A percentile compares a stretch with the other conserved stretches of the same genome.
phyloP scores from a whole-genome alignment of 1,284 basidiomycete genomes.

The Flammula alnicola region DNA sequence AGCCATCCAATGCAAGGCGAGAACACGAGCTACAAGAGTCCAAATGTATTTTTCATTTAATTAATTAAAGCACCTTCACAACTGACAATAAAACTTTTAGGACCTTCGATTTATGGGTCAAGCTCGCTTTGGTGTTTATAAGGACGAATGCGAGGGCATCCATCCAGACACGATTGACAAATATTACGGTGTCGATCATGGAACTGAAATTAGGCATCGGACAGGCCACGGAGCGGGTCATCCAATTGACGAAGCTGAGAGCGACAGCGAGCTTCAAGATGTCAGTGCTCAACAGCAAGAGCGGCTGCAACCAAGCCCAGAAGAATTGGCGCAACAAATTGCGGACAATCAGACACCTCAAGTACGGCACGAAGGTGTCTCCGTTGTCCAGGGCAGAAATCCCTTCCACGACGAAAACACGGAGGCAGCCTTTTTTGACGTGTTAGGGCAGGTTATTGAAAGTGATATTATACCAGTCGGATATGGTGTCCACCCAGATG shows the following conservation, averaged over 20 bases:
- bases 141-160: not conserved
- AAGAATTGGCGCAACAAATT: not conserved
- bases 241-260: not conserved
- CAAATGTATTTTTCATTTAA: not conserved
- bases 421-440: not conserved
- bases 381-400: not conserved
- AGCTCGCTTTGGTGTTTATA: not conserved
- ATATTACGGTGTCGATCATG: not conserved
- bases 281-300: too few species aligned
- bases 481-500: not conserved
- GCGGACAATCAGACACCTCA: not conserved
- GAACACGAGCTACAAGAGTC: not conserved
- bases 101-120: not conserved
- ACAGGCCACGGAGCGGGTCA: not conserved
- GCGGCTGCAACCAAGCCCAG: too few species aligned
- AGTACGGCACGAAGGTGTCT: not conserved
- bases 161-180: not conserved
- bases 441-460: not conserved
- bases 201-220: not conserved
- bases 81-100: not conserved
- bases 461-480: not conserved
- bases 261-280: not conserved
- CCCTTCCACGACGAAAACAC: not conserved
- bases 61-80: not conserved
- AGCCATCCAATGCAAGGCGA: slow-evolving; percentile 35